Evolutionary conservation across 1,284 basidiomycete species (phyloP), one percentile per base, ranked within the genome.

Genomic region (Taiwanofungus camphoratus): DNA sequence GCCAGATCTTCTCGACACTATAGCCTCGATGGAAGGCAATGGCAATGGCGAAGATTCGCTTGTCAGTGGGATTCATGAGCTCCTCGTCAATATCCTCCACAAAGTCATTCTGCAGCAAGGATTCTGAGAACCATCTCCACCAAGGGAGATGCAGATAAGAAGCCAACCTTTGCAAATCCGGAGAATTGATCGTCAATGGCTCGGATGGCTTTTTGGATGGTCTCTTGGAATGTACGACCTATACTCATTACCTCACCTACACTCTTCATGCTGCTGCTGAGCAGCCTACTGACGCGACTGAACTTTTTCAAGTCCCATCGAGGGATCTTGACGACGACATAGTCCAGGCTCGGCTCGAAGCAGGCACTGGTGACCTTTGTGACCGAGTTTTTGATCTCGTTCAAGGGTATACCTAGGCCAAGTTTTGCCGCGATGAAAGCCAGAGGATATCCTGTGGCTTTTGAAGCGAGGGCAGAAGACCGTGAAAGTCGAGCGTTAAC

Each of bases 181-280:
- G 80, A 69, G 66, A 97, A 97, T 52, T 85, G 84, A 61, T 95
- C 93, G 62, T 99, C 95, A 58, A 99, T 96, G 13, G 92, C 86
- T 30, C 95, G 76, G 52, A 99, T 97, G 1, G 95, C 95, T 70
- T 98, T 98, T 65, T 99, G 95, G 50, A 98, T 87, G 0, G 92
- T 94, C 72, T 99, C 95, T 65, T 98, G 95, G 58, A 99, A 99
- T 9, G 92, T 96, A 54, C 95, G 77, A 19, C 95, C 96, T 53
- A 99, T 98, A 52, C 89, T 91, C 96, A 99, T 99, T 45, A 99
- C 95, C 67, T 99, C 95, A 44, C 95, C 95, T 5, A 99, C 96
- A 59, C 88, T 92, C 80, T 99, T 99, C 95, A 99, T 97, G 65
- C 88, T 91, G 54, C 87, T 91, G 62, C 89, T 91, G 39, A 97